Percentiles rank a stretch among this genome's conserved stretches.
These are phyloP conservation scores for Leccinum disarticulatum DNA, from an alignment of 768 basidiomycete species.

Conservation along the genomic window DNA sequence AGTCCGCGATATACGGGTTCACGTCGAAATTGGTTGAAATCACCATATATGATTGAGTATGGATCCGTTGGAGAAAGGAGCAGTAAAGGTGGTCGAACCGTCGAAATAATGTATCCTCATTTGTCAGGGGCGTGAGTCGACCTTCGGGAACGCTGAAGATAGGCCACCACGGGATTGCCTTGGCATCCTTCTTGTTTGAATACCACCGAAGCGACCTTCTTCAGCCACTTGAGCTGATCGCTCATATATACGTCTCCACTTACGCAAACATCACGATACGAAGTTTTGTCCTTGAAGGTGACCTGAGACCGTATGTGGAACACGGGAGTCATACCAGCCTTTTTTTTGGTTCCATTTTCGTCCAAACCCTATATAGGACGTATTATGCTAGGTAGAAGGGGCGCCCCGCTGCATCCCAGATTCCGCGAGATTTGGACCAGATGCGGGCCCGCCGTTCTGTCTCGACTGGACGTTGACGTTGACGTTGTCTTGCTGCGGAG, in stretches of 20 bases:
- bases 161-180: constrained; percentile 92
- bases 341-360: too few relatives aligned
- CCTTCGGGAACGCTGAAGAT: constrained; percentile 80
- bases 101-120: constrained; percentile 81
- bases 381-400: too few relatives aligned
- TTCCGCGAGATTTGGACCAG: too few relatives aligned
- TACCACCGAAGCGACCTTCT: constrained; percentile 86
- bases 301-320: constrained; percentile 89
- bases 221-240: constrained; percentile 82
- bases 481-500: too few relatives aligned
- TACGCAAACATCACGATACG: constrained; percentile 78
- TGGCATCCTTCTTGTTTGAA: constrained; percentile 85
- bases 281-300: constrained; percentile 87
- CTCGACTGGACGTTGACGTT: too few relatives aligned
- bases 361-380: too few relatives aligned
- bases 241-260: constrained; percentile 84
- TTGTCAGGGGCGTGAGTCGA: constrained; percentile 71
- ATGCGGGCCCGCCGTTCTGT: too few relatives aligned
- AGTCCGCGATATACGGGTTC: constrained; percentile 97
- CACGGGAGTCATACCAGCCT: constrained; percentile 33
- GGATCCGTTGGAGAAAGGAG: constrained; percentile 91
- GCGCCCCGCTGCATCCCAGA: too few relatives aligned
- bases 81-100: constrained; percentile 66
- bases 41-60: constrained; percentile 94
- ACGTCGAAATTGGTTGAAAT: constrained; percentile 98